Conservation (phyloP, 1,139 yeast genomes). For the Magnusiomyces paraingens region DNA sequence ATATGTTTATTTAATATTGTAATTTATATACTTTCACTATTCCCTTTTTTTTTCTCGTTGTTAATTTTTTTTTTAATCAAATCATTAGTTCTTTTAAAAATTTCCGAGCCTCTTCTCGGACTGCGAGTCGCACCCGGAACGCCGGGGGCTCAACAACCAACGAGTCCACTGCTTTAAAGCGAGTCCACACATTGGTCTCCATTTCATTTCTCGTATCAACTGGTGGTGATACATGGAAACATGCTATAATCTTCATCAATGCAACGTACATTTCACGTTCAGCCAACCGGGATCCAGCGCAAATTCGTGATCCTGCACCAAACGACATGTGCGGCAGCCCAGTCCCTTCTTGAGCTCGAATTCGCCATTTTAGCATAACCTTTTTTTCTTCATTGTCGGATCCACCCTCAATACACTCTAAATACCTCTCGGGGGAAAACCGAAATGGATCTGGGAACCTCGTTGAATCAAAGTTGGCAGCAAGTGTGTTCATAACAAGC, state of each 20-base stretch:
- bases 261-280: conserved; percentile 52
- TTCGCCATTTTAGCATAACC: background rate
- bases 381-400: conserved; percentile 13
- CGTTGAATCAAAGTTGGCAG: conserved; percentile 58
- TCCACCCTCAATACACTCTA: conserved; percentile 29
- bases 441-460: conserved; percentile 42
- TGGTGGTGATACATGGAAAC: conserved; percentile 42
- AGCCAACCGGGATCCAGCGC: conserved; percentile 61
- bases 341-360: conserved; percentile 18
- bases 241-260: conserved; percentile 37
- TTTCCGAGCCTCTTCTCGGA: no score
- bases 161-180: conserved; percentile 46
- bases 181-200: conserved; percentile 45
- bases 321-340: conserved; percentile 49
- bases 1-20: no score
- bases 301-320: conserved; percentile 66
- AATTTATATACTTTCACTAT: no score
- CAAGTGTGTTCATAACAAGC: conserved; percentile 60
- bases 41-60: no score
- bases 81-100: no score
- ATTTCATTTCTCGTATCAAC: conserved; percentile 26
- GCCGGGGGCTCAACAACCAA: conserved; percentile 54
- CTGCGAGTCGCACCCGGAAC: conserved; percentile 33
- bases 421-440: conserved; percentile 57
- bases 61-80: no score